Conservation (phyloP, 192 early-diverging fungal species). For the Dispira parvispora region DNA sequence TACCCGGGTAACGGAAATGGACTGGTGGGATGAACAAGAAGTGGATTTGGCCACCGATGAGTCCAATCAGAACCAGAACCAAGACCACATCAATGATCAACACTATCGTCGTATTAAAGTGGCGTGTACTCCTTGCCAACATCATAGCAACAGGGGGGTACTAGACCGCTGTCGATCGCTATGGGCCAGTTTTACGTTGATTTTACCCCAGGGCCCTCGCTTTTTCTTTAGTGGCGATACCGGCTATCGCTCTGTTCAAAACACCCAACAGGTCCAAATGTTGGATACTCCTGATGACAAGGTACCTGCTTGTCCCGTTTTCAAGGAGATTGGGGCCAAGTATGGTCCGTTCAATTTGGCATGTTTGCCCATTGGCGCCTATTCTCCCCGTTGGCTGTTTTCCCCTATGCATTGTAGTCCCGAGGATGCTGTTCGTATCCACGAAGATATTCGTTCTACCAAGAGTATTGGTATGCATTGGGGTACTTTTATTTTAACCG, state of each 20-base stretch:
- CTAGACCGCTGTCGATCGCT: constrained; percentile 54
- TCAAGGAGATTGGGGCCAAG: constrained; percentile 60
- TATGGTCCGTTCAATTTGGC: constrained; percentile 57
- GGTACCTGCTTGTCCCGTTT: constrained; percentile 59
- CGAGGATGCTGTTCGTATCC: constrained; percentile 63
- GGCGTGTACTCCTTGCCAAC: constrained; percentile 57
- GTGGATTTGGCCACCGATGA: constrained; percentile 15
- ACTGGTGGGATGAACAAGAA: constrained; percentile 59
- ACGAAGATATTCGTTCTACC: constrained; percentile 49
- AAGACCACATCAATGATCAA: constrained; percentile 12
- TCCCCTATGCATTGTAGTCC: constrained; percentile 60
- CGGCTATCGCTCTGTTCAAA: constrained; percentile 48
- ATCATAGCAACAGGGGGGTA: constrained; percentile 42
- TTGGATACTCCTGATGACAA: constrained; percentile 6
- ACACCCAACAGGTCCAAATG: constrained; percentile 22
- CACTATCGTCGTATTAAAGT: constrained; percentile 20
- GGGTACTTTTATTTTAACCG: constrained; percentile 66
- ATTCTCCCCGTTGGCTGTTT: constrained; percentile 48
- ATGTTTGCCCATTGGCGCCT: constrained; percentile 76
- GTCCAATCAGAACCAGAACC: neutral
- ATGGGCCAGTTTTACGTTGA: constrained; percentile 61
- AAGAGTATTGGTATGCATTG: constrained; percentile 67
- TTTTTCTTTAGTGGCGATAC: constrained; percentile 47
- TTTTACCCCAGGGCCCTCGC: constrained; percentile 18
- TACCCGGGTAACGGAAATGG: constrained; percentile 39